Base-by-base conservation (phyloP, 2,329 filamentous ascomycete species). In the Hypoxylon sp. region DNA sequence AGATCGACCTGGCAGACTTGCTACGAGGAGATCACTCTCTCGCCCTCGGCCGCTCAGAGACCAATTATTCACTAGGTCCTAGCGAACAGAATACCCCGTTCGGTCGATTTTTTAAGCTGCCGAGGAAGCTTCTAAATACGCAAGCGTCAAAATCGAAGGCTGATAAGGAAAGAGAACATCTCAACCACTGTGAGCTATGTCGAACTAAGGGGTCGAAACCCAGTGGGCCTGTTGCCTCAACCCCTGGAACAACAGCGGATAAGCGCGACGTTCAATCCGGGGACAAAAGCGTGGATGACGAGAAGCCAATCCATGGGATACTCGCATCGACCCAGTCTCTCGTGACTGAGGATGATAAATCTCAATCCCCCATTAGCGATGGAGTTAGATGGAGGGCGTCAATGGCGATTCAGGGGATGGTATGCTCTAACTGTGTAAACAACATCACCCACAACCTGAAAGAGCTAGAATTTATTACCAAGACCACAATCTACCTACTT, bases 361-460 rank as follows among this genome's bases (percentile, higher is more conserved):
- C 55, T 19, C 49, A 55, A 25, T 53, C 25, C 3, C 30, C 51
- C 11, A 28, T 21, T 36, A 43, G 6, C 21, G n/a, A 46, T 34
- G 64, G 57, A 13, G 50, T 58, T 59, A 62, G 64, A 21, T 81
- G 77, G 75, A 75, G 71, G 38, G 79, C 75, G 41, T 76, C 76
- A 3, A 67, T 80, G n/a, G 87, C 89, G 19, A 84, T 94, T 43
- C 87, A 85, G 28, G 91, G 91, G 57, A 93, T 94, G 91, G 92
- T 89, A 3, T 93, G 91, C 75, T 87, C 89, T 13, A 85, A 90
- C 11, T 94, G 91, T 74, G 84, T 85, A 58, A 90, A 89, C 74
- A 83, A 84, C 41, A 87, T 93, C 71, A 89, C 86, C 11, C 80
- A 85, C 5, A 86, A 87, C 68, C 78, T 93, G 38, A 80, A 86